Evolutionary conservation across 495 filamentous ascomycete genomes (phyloP).

Genomic region (Evansstolkia leycettana): DNA sequence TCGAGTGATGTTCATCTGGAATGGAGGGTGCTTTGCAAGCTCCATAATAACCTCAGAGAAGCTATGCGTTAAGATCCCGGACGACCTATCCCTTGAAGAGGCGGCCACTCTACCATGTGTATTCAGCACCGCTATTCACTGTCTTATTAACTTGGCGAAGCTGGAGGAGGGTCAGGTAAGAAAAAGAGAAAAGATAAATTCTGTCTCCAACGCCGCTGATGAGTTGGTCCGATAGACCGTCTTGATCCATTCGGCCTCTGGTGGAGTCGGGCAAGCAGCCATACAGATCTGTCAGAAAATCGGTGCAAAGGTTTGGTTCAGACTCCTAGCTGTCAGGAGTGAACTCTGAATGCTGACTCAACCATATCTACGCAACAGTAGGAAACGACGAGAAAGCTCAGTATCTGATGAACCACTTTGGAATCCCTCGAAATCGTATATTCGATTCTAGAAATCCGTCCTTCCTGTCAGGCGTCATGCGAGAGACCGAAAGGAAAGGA

Average conservation of each 20-base stretch:
- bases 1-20: slow-evolving; percentile 16
- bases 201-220: too few relatives aligned
- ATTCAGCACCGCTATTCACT: slow-evolving; percentile 3
- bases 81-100: slow-evolving; percentile 14
- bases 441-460: slow-evolving; percentile 7
- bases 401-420: slow-evolving; percentile 17
- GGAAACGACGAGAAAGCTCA: slow-evolving; percentile 30
- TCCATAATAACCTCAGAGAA: neutral
- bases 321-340: too few relatives aligned
- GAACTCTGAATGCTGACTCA: too few relatives aligned
- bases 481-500: slow-evolving; percentile 10
- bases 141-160: neutral
- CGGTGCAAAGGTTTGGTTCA: slow-evolving; percentile 9
- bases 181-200: too few relatives aligned
- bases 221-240: too few relatives aligned
- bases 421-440: slow-evolving; percentile 14
- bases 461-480: slow-evolving; percentile 10
- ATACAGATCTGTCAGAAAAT: slow-evolving; percentile 37
- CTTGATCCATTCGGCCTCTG: slow-evolving; percentile 41
- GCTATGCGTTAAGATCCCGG: slow-evolving; percentile 14
- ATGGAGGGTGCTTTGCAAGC: slow-evolving; percentile 1
- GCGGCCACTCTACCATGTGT: neutral
- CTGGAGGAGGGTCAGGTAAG: slow-evolving; percentile 15
- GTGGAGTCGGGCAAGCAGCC: slow-evolving; percentile 44
- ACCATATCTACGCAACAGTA: slow-evolving; percentile 23